Percentiles rank a stretch among this genome's conserved stretches.
Conservation (phyloP, 768 basidiomycete species). For the Pisolithus albus region DNA sequence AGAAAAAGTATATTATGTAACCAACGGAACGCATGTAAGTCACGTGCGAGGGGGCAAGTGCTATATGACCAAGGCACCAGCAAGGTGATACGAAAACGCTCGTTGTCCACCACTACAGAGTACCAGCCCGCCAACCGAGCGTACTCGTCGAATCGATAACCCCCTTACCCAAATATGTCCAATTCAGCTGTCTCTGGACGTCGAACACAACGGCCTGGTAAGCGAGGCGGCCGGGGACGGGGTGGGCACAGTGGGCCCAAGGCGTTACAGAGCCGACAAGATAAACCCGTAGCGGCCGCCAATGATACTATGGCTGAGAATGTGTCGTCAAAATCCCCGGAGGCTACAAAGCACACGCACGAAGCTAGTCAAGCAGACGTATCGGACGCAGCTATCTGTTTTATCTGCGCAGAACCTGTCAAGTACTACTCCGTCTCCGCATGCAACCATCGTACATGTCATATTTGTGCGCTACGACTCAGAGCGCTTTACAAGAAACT, state of each 20-base stretch:
- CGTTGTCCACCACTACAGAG: too few relatives aligned
- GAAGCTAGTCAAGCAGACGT: slow-evolving; percentile 11
- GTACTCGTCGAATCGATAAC: too few relatives aligned
- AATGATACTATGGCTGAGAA: background rate
- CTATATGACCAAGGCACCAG: too few relatives aligned
- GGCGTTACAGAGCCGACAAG: background rate
- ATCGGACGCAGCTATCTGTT: slow-evolving; percentile 55
- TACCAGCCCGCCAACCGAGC: background rate
- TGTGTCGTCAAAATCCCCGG: background rate
- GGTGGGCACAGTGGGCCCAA: slow-evolving; percentile 9
- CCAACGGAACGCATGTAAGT: background rate
- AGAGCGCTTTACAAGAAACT: slow-evolving; percentile 89
- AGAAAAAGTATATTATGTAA: background rate
- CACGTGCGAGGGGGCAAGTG: background rate
- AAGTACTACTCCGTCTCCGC: slow-evolving; percentile 84
- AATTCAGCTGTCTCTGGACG: slow-evolving; percentile 13
- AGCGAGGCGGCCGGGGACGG: slow-evolving; percentile 16
- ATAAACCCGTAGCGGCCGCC: background rate
- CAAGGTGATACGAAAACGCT: background rate
- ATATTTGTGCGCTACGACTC: slow-evolving; percentile 83
- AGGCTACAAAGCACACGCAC: background rate
- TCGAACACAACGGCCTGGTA: slow-evolving; percentile 1
- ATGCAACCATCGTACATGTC: slow-evolving; percentile 94
- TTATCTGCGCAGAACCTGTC: slow-evolving; percentile 92
- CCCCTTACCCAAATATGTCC: slow-evolving; percentile 10